Conservation (phyloP, 768 basidiomycete genomes). For the Candolleomyces aberdarensis region DNA sequence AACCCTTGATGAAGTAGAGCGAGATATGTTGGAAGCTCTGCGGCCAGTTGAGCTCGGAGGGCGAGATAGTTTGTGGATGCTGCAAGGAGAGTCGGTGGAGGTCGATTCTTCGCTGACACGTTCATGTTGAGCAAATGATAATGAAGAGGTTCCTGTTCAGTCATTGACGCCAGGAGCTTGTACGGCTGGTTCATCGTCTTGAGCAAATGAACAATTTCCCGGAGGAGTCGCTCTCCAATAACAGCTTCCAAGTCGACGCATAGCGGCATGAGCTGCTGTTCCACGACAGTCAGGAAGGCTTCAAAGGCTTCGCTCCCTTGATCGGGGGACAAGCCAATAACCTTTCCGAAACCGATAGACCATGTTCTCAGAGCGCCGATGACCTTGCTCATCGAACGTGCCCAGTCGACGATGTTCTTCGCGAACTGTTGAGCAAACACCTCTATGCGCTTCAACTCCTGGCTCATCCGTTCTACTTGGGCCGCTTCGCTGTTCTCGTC, state of each 20-base stretch:
- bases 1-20: slow-evolving; percentile 59
- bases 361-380: slow-evolving; percentile 54
- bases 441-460: slow-evolving; percentile 54
- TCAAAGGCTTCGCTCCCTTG: slow-evolving; percentile 61
- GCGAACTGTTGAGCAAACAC: slow-evolving; percentile 60
- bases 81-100: slow-evolving; percentile 62
- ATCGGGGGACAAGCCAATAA: slow-evolving; percentile 56
- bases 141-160: slow-evolving; percentile 71
- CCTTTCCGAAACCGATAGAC: slow-evolving; percentile 63
- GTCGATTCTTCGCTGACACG: slow-evolving; percentile 59
- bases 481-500: slow-evolving; percentile 40
- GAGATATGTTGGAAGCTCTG: slow-evolving; percentile 69
- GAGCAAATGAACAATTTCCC: slow-evolving; percentile 55
- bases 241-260: slow-evolving; percentile 50
- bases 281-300: slow-evolving; percentile 62
- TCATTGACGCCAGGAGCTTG: slow-evolving; percentile 68
- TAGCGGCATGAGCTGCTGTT: slow-evolving; percentile 49
- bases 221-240: slow-evolving; percentile 53
- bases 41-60: slow-evolving; percentile 65
- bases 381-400: slow-evolving; percentile 44
- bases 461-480: slow-evolving; percentile 52
- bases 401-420: slow-evolving; percentile 63
- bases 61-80: slow-evolving; percentile 78
- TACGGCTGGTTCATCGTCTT: slow-evolving; percentile 59
- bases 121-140: slow-evolving; percentile 66